Base-by-base conservation (phyloP, 768 basidiomycete genomes). In the Pisolithus marmoratus region DNA sequence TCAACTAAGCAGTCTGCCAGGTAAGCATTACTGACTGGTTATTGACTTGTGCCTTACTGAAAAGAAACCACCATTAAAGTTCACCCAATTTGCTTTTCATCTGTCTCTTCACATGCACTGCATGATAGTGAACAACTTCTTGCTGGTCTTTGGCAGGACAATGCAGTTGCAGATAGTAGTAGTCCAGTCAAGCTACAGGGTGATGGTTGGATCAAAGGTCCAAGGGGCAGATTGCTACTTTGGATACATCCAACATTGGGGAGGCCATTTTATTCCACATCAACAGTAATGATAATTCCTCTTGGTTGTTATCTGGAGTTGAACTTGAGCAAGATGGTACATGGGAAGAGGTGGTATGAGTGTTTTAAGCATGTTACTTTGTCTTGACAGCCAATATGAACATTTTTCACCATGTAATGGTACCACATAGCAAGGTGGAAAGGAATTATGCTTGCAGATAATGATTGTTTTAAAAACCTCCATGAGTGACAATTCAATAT, bases 151-250 rank as follows among this genome's bases (percentile, higher is more conserved):
- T 23, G 11, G 11, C 11, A 11, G 20, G 20, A 22, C 23, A 24
- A 14, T 12, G 9, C 6, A 9, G 5, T 5, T 8, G n/a, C 24
- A 11, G 20, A 42, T 11, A 11, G 23, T 22, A 11, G 23, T 22
- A 23, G n/a, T 42, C 12, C 34, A 34, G 41, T 42, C 22, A 42
- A 24, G 11, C 38, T 38, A 54, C 44, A 58, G 59, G 8, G 50
- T 17, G 14, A 31, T 36, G 14, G 46, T 62, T 38, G 56, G 50
- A 8, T 58, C 8, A 11, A 14, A 49, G 38, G 26, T 41, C 24
- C 48, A 5, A 31, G 31, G 12, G 42, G 50, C 17, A 14, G 22
- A 9, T 44, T 51, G 31, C 50, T 51, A 19, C 20, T 51, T n/a
- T 51, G 50, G 20, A 46, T 51, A 14, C 50, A 41, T 4, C 41